Base-by-base conservation (phyloP, 2,329 filamentous ascomycete genomes). In the Diaporthe sp. region DNA sequence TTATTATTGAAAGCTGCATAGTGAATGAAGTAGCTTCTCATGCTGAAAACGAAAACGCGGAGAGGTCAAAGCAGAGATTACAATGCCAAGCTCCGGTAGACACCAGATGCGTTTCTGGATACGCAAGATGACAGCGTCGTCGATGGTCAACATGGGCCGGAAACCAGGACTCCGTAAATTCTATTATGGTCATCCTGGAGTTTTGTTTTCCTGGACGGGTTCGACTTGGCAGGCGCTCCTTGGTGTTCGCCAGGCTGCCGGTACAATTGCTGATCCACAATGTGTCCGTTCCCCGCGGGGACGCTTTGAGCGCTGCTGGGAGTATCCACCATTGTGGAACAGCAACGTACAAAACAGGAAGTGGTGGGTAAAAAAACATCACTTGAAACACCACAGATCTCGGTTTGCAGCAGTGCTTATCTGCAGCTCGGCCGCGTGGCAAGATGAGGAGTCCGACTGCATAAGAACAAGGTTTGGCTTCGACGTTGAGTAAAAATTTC, bases 291-390 rank as follows among this genome's bases (percentile, higher is more conserved):
- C 65, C 65, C 65, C 47, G 65, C 49, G 47, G 49, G 65, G 65
- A 15, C 31, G 65, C 47, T 53, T 53, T 53, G 65, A 51, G 49
- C 22, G 47, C n/a, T 70, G 47, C 37, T 39, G 49, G n/a, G 42
- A 70, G 49, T 55, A 55, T 31, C 65, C 65, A 70, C 65, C 34
- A 42, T 55, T 70, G 49, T 70, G 65, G 65, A 70, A 70, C 65
- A 55, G 15, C 49, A 42, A 22, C 20, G 13, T 42, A 22, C 65
- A 28, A 10, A 42, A 15, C 42, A 28, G 65, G 47, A 70, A 70
- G 34, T 28, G 8, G 25, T 25, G 15, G 34, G 47, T 39, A 53
- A 31, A 42, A 20, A 55, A 55, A 42, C n/a, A 55, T 55, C 47
- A 70, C 49, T 70, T 70, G 65, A 70, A 55, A 70, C 65, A 53